A percentile compares a stretch with the other conserved stretches of the same genome.
Evolutionary conservation across 1,284 basidiomycete genomes (phyloP).

Genomic region (Inonotus obliquus): DNA sequence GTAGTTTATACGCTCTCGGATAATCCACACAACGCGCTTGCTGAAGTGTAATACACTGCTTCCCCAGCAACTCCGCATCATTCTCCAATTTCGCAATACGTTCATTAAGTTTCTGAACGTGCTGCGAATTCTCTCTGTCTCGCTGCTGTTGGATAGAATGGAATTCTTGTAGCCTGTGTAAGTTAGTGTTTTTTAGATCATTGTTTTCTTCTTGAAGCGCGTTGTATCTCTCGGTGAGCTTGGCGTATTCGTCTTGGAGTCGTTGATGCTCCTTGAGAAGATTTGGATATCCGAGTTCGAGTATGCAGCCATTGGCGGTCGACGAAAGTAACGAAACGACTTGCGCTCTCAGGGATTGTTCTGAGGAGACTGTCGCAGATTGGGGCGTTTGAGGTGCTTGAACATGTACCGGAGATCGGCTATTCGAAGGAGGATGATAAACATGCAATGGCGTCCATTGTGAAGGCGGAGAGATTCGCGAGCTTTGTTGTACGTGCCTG

Average conservation of each 20-base stretch:
- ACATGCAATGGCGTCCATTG: neutral
- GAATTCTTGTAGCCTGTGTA: neutral
- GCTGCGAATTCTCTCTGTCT: neutral
- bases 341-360: neutral
- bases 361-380: neutral
- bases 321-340: conserved; percentile 8
- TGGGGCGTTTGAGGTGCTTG: neutral
- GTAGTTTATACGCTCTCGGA: neutral
- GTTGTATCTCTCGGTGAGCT: neutral
- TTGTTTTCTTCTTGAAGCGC: neutral
- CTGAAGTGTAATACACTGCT: neutral
- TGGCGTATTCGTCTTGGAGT: neutral
- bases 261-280: neutral
- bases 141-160: neutral
- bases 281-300: conserved; percentile 5
- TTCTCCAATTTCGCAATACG: neutral
- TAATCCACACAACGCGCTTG: neutral
- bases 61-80: neutral
- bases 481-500: neutral
- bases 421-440: neutral
- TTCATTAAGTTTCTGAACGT: neutral
- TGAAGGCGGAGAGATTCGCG: neutral
- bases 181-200: neutral
- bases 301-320: conserved; percentile 11
- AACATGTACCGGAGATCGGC: neutral